Evolutionary conservation across 208 protist species (phyloP).

Genomic region (Trypanosoma rangeli): DNA sequence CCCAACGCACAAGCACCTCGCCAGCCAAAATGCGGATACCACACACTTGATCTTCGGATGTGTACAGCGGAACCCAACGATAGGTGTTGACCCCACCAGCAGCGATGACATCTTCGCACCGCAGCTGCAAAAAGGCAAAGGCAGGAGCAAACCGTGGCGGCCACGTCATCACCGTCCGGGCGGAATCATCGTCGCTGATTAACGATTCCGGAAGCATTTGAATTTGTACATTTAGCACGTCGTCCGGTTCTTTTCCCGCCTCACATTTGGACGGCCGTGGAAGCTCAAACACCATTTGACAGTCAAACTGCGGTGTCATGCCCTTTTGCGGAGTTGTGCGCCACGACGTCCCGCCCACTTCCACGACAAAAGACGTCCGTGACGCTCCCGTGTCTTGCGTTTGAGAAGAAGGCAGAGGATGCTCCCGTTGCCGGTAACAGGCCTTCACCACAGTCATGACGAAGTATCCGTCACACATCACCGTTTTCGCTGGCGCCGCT

Average conservation of each 20-base stretch:
- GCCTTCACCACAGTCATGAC: not conserved
- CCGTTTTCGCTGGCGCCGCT: not conserved
- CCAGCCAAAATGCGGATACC: slow-evolving; percentile 1
- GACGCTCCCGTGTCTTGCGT: not conserved
- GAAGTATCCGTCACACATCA: not conserved
- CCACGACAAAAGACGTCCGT: slow-evolving; percentile 22
- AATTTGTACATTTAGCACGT: slow-evolving; percentile 8
- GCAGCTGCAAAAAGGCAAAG: slow-evolving; percentile 15
- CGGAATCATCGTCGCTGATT: not conserved
- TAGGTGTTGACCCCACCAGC: not conserved
- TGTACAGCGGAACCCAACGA: slow-evolving; percentile 20
- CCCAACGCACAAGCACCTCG: slow-evolving; percentile 22
- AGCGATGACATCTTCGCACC: not conserved
- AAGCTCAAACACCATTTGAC: slow-evolving; percentile 21
- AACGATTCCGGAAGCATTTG: slow-evolving; percentile 14
- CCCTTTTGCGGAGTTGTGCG: slow-evolving; percentile 6
- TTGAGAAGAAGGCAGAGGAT: not conserved
- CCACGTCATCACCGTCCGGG: not conserved
- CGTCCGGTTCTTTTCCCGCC: not conserved
- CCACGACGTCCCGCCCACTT: slow-evolving; percentile 21
- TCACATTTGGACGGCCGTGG: not conserved
- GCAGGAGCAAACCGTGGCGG: not conserved
- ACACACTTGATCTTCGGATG: not conserved
- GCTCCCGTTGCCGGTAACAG: not conserved
- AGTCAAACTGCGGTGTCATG: slow-evolving; percentile 18